Percentiles rank a stretch among this genome's conserved stretches.
Conservation (phyloP, 345 rosid species). For the Gossypium mustelinum region DNA sequence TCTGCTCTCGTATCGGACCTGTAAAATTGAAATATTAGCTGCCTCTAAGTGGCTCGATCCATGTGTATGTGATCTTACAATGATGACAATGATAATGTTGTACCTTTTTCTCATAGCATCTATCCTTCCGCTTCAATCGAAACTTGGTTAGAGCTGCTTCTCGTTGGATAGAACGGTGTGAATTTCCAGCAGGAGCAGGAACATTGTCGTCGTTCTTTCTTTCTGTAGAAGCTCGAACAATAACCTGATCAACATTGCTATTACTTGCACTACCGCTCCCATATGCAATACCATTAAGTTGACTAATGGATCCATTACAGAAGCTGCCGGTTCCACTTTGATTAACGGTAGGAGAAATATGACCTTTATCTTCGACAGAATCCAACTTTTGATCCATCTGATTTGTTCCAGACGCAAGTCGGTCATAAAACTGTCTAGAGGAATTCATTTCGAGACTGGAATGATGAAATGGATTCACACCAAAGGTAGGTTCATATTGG, state of each 20-base stretch:
- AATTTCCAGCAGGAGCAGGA: conserved; percentile 31
- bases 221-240: conserved; percentile 37
- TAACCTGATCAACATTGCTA: conserved; percentile 42
- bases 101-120: conserved; percentile 96
- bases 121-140: conserved; percentile 88
- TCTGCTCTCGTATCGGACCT: background rate
- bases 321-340: conserved; percentile 63
- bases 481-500: conserved; percentile 45
- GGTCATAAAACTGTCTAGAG: conserved; percentile 36
- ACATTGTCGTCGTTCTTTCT: conserved; percentile 46
- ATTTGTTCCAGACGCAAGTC: conserved; percentile 33
- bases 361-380: conserved; percentile 49
- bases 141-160: conserved; percentile 89
- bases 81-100: too few species aligned
- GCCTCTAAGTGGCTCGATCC: background rate
- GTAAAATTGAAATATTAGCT: background rate
- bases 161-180: conserved; percentile 53
- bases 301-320: conserved; percentile 48
- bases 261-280: conserved; percentile 51
- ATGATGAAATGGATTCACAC: conserved; percentile 33
- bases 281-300: conserved; percentile 38
- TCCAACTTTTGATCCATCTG: conserved; percentile 29
- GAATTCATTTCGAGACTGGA: conserved; percentile 35
- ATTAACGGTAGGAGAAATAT: conserved; percentile 46
- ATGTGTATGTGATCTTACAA: background rate